Evolutionary conservation across 2,329 filamentous ascomycete species (phyloP).

Genomic region (Biscogniauxia marginata): DNA sequence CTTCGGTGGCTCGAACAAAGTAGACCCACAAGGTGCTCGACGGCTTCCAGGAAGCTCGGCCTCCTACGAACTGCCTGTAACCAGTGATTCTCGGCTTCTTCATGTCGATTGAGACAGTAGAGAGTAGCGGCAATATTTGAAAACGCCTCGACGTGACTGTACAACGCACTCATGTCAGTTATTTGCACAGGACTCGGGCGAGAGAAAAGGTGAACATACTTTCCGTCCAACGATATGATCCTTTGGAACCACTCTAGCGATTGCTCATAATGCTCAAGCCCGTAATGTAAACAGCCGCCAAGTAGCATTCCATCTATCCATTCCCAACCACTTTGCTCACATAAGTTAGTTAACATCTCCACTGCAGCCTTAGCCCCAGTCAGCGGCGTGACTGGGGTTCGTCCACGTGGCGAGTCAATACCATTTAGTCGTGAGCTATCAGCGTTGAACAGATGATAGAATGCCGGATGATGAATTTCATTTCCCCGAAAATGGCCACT

Average conservation of each 20-base stretch:
- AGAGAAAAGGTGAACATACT: conserved; percentile 41
- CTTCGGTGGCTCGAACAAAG: conserved; percentile 79
- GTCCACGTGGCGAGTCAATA: conserved; percentile 20
- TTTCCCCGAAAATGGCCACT: conserved; percentile 15
- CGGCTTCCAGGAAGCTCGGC: conserved; percentile 89
- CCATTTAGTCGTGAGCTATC: conserved; percentile 20
- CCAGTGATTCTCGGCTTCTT: conserved; percentile 87
- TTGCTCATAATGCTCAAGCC: conserved; percentile 78
- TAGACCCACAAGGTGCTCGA: conserved; percentile 88
- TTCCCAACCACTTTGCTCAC: conserved; percentile 76
- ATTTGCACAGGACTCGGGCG: background rate
- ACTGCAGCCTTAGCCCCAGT: conserved; percentile 65
- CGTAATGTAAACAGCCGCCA: conserved; percentile 89
- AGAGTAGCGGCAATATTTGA: conserved; percentile 91
- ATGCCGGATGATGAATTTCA: conserved; percentile 17
- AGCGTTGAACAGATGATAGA: conserved; percentile 25
- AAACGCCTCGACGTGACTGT: conserved; percentile 84
- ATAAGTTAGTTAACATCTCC: conserved; percentile 70
- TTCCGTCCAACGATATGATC: conserved; percentile 54
- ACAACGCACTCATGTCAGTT: conserved; percentile 6
- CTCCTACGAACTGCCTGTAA: conserved; percentile 76
- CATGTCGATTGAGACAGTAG: conserved; percentile 75
- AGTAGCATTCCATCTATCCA: conserved; percentile 94
- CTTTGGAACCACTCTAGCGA: conserved; percentile 73
- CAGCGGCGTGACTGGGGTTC: conserved; percentile 40